Evolutionary conservation across 2,329 filamentous ascomycete species (phyloP).

Genomic region (Oidium heveae): DNA sequence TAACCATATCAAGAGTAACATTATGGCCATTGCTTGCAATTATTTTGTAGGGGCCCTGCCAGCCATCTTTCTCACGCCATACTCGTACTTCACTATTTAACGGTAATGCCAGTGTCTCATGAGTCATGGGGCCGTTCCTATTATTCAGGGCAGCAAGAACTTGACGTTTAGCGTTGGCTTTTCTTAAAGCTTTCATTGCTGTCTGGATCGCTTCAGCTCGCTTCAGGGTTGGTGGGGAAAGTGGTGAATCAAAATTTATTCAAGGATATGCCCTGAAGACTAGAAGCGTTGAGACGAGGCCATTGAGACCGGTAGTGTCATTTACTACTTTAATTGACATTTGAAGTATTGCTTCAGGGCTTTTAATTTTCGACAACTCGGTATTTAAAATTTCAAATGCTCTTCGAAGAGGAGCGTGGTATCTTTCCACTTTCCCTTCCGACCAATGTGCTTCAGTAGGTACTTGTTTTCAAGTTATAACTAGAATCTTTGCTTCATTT

Average conservation of each 20-base stretch:
- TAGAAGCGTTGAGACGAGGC: background rate
- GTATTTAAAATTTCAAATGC: background rate
- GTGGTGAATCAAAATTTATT: background rate
- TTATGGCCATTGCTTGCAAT: background rate
- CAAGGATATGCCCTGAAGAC: background rate
- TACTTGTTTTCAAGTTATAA: background rate
- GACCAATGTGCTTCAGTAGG: background rate
- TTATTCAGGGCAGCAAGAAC: conserved; percentile 1
- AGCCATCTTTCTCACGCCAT: background rate
- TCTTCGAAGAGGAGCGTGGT: conserved; percentile 1
- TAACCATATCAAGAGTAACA: background rate
- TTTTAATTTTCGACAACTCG: background rate
- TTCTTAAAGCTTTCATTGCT: conserved; percentile 2
- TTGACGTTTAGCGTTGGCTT: background rate
- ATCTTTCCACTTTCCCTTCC: conserved; percentile 1
- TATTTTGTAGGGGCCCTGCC: background rate
- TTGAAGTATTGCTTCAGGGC: background rate
- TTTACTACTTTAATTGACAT: conserved; percentile 1
- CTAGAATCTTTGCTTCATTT: background rate
- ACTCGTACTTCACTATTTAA: background rate
- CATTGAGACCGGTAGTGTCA: background rate
- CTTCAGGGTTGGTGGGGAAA: background rate
- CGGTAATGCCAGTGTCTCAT: background rate
- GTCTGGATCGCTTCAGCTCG: conserved; percentile 2
- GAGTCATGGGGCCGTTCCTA: background rate